Base-by-base conservation (phyloP, 192 early-diverging fungal genomes). In the Piromyces sp. region DNA sequence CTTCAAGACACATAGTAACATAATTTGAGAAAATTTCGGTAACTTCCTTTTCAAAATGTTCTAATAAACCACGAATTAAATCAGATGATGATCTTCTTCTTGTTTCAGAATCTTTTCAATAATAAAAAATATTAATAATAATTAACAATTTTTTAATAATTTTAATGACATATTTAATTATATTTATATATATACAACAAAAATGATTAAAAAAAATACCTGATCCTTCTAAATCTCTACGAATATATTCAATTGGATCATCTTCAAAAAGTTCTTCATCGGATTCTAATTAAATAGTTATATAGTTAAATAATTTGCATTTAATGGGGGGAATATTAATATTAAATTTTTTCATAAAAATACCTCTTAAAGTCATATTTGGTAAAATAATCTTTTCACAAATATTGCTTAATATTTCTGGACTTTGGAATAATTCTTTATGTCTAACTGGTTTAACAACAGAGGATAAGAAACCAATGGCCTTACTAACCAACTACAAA, bases 211-310 rank as follows among this genome's bases (percentile, higher is more conserved):
- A 30, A 29, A 58, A 38, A 0, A 79, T 84, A 92, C 92, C 92
- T 26, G 93, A 93, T 33, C 96, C 96, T 84, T 98, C 97, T 15
- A 98, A 82, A 86, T 98, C 97, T 79, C 94, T 88, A 51, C 96
- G 88, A 84, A 98, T 94, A 84, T 93, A 98, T 81, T 97, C 96
- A 84, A 98, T 93, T 30, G 96, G 96, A 80, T 98, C 97, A 83
- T 98, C 96, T 83, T 98, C 94, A 87, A 98, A 98, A 83, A 96
- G 86, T 84, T 98, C 97, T 87, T 96, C 95, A 83, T 99, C 98
- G 30, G 88, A 86, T 80, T 91, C 93, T 87, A 82, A 51, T 78
- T 5, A 42, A 78, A 28, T 80, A 82, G 30, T 84, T 33, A 33
- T 33, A 33, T 33, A 33, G 31, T 33, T 33, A 6, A 6, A 9